Evolutionary conservation across 2,329 filamentous ascomycete species (phyloP).

Genomic region (Xylariaceae sp.): DNA sequence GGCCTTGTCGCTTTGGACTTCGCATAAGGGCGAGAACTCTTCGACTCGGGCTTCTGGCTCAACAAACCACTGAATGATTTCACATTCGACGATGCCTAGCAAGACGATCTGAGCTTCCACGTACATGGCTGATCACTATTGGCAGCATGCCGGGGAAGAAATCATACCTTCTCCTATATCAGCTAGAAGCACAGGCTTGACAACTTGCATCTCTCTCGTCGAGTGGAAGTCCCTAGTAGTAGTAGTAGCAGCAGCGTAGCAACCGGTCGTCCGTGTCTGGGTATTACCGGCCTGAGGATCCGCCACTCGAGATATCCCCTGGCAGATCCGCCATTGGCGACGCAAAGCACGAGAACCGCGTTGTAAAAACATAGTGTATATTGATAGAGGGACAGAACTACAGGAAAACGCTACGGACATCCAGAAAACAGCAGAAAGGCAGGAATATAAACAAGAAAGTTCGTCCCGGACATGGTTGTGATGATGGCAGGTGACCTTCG

Average conservation of each 20-base stretch:
- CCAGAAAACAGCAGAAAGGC: slow-evolving; percentile 2
- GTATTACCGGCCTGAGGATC: slow-evolving; percentile 17
- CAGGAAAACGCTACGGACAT: neutral
- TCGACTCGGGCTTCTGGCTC: slow-evolving; percentile 92
- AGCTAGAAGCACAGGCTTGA: slow-evolving; percentile 77
- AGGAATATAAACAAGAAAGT: slow-evolving; percentile 8
- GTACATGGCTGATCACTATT: neutral
- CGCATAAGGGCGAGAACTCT: slow-evolving; percentile 95
- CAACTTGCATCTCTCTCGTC: slow-evolving; percentile 45
- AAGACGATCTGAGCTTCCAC: slow-evolving; percentile 14
- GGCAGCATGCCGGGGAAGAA: neutral
- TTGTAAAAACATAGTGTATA: slow-evolving; percentile 49
- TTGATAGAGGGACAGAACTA: neutral
- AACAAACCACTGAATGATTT: slow-evolving; percentile 99
- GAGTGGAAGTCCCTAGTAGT: slow-evolving; percentile 46
- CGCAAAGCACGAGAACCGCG: slow-evolving; percentile 46
- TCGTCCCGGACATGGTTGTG: slow-evolving; percentile 2
- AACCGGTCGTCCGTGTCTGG: slow-evolving; percentile 24
- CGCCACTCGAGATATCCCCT: slow-evolving; percentile 35
- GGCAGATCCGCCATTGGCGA: slow-evolving; percentile 47
- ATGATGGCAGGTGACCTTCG: slow-evolving; percentile 6
- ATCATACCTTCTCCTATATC: slow-evolving; percentile 76
- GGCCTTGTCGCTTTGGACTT: slow-evolving; percentile 98
- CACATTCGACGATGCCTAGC: slow-evolving; percentile 91
- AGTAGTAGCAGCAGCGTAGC: slow-evolving; percentile 28